Evolutionary conservation across 768 basidiomycete genomes (phyloP).

Genomic region (Omphalotus guepiniiformis): DNA sequence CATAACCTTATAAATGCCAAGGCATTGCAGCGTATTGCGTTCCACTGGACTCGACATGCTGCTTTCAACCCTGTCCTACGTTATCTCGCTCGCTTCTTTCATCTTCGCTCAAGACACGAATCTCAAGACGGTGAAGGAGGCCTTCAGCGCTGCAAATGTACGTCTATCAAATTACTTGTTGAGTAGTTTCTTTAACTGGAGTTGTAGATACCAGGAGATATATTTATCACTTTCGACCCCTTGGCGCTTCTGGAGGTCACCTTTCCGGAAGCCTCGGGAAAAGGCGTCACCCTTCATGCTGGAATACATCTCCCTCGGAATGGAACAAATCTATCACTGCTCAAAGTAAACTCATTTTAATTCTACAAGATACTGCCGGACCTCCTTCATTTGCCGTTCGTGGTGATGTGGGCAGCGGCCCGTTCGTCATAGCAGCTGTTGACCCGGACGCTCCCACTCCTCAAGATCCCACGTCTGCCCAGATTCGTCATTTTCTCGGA

Average conservation of each 20-base stretch:
- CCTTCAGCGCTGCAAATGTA: neutral
- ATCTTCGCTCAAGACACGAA: neutral
- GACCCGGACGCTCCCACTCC: slow-evolving; percentile 54
- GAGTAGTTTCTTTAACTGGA: neutral
- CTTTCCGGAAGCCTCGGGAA: slow-evolving; percentile 18
- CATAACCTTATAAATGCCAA: too few relatives aligned
- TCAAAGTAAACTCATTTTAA: neutral
- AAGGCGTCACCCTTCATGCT: slow-evolving; percentile 20
- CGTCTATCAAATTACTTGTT: too few relatives aligned
- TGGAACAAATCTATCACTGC: neutral
- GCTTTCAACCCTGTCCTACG: too few relatives aligned
- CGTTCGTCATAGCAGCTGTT: slow-evolving; percentile 43
- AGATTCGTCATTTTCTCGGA: slow-evolving; percentile 47
- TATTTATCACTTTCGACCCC: slow-evolving; percentile 20
- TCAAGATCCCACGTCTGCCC: slow-evolving; percentile 33
- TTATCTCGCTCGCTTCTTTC: too few relatives aligned
- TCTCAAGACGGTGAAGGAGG: neutral
- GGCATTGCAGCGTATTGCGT: too few relatives aligned
- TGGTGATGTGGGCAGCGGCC: slow-evolving; percentile 23
- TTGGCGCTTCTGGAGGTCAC: slow-evolving; percentile 23
- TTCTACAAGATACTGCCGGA: slow-evolving; percentile 29
- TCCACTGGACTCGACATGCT: too few relatives aligned
- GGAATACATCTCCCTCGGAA: slow-evolving; percentile 16
- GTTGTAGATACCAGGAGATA: slow-evolving; percentile 18
- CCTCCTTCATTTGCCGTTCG: slow-evolving; percentile 31